Evolutionary conservation across 805 yeast species (phyloP).

Genomic region (Kodamaea sagamina): DNA sequence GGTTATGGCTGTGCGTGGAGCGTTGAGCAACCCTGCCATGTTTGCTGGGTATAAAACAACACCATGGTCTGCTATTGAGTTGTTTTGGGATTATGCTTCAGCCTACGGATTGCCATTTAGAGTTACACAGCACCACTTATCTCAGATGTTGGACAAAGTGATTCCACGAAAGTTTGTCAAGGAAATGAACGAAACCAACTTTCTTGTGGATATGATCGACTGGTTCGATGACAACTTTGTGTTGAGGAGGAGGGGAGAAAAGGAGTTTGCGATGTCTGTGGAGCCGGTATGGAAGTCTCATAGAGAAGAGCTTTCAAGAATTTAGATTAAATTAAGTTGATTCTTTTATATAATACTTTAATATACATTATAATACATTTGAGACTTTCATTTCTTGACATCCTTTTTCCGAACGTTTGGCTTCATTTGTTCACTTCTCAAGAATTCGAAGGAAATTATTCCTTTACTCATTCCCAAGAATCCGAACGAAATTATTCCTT

Average conservation of each 20-base stretch:
- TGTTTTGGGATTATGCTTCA: conserved; percentile 74
- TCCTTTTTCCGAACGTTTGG: too few species aligned
- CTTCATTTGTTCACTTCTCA: too few species aligned
- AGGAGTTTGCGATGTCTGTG: conserved; percentile 60
- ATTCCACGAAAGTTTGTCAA: conserved; percentile 33
- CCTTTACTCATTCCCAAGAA: too few species aligned
- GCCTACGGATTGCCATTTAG: conserved; percentile 85
- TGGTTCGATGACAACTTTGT: conserved; percentile 77
- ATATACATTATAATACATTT: conserved; percentile 7
- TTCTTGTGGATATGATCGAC: conserved; percentile 67
- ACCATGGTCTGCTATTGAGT: conserved; percentile 91
- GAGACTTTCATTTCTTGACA: too few species aligned
- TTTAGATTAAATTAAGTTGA: too few species aligned
- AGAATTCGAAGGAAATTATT: too few species aligned
- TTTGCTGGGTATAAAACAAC: conserved; percentile 73
- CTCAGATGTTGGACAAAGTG: conserved; percentile 75
- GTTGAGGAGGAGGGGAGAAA: conserved; percentile 65
- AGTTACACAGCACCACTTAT: conserved; percentile 81
- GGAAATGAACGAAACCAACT: conserved; percentile 62
- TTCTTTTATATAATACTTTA: conserved; percentile 8
- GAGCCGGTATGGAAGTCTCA: conserved; percentile 34
- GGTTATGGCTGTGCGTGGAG: conserved; percentile 93
- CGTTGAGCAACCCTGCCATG: conserved; percentile 81
- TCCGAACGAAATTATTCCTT: too few species aligned
- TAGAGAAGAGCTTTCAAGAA: conserved; percentile 13